phyloP scores from a whole-genome alignment of 306 rosid species.

The Cucumis sativus region Cucumber_9930_V3 NC_026661.2:19268001-19268500 shows the following conservation, averaged over 20 bases:
- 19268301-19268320: not conserved
- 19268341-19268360: not conserved
- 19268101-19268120: not conserved
- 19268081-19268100: not conserved
- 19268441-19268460: not conserved
- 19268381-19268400: not conserved
- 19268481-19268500: conserved; percentile 14
- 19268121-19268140: conserved; percentile 16
- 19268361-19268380: conserved; percentile 1
- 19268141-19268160: conserved; percentile 35
- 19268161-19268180: conserved; percentile 26
- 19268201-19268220: not conserved
- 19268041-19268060: conserved; percentile 1
- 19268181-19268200: not conserved
- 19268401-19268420: conserved; percentile 7
- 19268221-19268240: not conserved
- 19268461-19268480: conserved; percentile 4
- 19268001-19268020: not conserved
- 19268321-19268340: not conserved
- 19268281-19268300: not conserved
- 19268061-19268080: not conserved
- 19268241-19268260: not conserved
- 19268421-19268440: conserved; percentile 9
- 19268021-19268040: not conserved
- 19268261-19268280: conserved; percentile 5